Conservation (phyloP, 2,329 filamentous ascomycete genomes). For the Cercospora canescens region DNA sequence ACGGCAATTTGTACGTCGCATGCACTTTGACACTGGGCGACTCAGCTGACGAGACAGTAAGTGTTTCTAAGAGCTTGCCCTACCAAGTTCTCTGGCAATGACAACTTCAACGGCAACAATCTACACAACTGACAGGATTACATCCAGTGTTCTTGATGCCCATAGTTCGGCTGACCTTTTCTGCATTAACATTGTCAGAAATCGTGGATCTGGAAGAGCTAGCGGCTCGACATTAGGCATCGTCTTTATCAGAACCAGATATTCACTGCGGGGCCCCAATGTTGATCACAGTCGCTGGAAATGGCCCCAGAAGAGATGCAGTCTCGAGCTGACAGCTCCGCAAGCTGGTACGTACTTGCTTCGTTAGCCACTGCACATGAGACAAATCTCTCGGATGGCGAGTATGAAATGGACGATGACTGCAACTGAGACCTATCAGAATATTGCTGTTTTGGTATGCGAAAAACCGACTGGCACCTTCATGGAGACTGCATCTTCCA, state of each 20-base stretch:
- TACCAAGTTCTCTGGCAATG: background rate
- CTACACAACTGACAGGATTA: background rate
- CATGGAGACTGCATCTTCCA: background rate
- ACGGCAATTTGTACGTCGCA: too few species aligned
- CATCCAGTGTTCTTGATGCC: background rate
- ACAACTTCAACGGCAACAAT: background rate
- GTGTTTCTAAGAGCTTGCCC: background rate
- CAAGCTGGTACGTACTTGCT: background rate
- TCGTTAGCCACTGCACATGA: background rate
- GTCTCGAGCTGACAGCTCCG: background rate
- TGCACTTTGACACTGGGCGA: background rate
- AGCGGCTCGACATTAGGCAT: background rate
- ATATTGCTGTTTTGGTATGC: background rate
- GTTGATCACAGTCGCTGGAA: background rate
- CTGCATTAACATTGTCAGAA: background rate
- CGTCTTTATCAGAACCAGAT: background rate
- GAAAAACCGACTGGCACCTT: background rate
- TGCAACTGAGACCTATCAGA: background rate
- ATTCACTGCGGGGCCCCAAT: background rate
- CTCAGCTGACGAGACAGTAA: background rate
- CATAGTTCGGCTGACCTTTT: background rate
- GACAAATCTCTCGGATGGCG: background rate
- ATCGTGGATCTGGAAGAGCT: background rate
- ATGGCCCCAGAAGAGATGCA: background rate
- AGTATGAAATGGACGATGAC: background rate